phyloP scores from a whole-genome alignment of 345 rosid genomes.

The Gossypium rotundifolium region DNA sequence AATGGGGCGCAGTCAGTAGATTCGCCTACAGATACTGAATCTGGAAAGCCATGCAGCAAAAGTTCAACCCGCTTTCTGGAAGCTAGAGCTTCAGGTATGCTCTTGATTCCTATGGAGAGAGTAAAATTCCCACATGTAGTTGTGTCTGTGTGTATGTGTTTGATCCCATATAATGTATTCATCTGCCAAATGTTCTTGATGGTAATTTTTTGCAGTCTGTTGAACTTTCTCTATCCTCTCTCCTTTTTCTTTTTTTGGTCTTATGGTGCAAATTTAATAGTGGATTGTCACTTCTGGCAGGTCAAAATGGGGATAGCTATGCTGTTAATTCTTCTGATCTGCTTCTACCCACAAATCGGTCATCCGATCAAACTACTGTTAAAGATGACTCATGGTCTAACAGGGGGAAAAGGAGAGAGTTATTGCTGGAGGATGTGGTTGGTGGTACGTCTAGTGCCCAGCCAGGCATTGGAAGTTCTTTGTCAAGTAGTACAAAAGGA shows the following conservation, averaged over 20 bases:
- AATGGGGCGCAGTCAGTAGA: conserved; percentile 32
- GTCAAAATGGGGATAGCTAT: conserved; percentile 46
- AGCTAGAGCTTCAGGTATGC: conserved; percentile 37
- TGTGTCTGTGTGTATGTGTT: background rate
- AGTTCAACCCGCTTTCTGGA: conserved; percentile 25
- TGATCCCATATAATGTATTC: conserved; percentile 3
- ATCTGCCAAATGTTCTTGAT: background rate
- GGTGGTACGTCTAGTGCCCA: conserved; percentile 38
- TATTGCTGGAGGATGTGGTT: conserved; percentile 80
- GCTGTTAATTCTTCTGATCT: conserved; percentile 42
- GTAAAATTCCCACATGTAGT: background rate
- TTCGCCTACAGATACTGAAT: conserved; percentile 45
- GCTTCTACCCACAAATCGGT: conserved; percentile 36
- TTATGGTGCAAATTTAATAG: background rate
- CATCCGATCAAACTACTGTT: conserved; percentile 38
- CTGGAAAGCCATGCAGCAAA: conserved; percentile 24
- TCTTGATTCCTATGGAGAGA: conserved; percentile 11
- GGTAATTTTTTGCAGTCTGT: background rate
- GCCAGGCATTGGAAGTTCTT: conserved; percentile 50
- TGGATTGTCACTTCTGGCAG: conserved; percentile 23
- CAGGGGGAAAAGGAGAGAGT: conserved; percentile 82
- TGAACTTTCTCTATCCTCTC: background rate
- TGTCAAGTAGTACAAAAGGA: conserved; percentile 77
- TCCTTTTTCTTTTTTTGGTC: background rate
- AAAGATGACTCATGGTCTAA: conserved; percentile 71